A percentile compares a stretch with the other conserved stretches of the same genome.
Conservation (phyloP, 805 yeast genomes). For the Candida morakotiae region DNA sequence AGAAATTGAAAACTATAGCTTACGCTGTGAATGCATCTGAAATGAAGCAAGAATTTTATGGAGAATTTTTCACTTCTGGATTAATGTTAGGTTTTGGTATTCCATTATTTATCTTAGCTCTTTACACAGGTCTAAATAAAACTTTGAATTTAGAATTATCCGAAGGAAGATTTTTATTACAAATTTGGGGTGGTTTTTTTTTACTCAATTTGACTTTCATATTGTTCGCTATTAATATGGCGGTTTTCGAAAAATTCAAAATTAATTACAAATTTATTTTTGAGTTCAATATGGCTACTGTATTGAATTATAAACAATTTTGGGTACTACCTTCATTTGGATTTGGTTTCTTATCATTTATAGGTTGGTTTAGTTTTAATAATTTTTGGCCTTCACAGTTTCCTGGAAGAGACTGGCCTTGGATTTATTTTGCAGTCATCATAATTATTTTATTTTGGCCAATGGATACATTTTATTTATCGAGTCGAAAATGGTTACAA, state of each 20-base stretch:
- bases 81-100: slow-evolving; percentile 63
- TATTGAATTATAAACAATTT: slow-evolving; percentile 62
- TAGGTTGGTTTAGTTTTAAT: slow-evolving; percentile 73
- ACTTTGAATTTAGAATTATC: slow-evolving; percentile 38
- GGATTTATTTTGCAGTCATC: slow-evolving; percentile 61
- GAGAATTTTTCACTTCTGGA: slow-evolving; percentile 59
- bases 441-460: slow-evolving; percentile 57
- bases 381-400: slow-evolving; percentile 59
- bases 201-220: slow-evolving; percentile 55
- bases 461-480: slow-evolving; percentile 47
- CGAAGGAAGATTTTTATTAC: slow-evolving; percentile 62
- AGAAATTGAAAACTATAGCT: slow-evolving; percentile 50
- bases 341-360: slow-evolving; percentile 52
- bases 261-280: slow-evolving; percentile 90
- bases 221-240: slow-evolving; percentile 65
- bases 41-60: slow-evolving; percentile 29
- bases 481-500: slow-evolving; percentile 77
- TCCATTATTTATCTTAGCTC: slow-evolving; percentile 61
- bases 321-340: slow-evolving; percentile 60
- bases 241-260: slow-evolving; percentile 67
- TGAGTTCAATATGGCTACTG: slow-evolving; percentile 72
- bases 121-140: slow-evolving; percentile 47
- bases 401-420: slow-evolving; percentile 75
- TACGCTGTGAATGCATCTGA: slow-evolving; percentile 32
- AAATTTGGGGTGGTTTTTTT: slow-evolving; percentile 92